Evolutionary conservation across 352 stramenopile species (phyloP).

Genomic region (Pythium rhizo-oryzae): DNA sequence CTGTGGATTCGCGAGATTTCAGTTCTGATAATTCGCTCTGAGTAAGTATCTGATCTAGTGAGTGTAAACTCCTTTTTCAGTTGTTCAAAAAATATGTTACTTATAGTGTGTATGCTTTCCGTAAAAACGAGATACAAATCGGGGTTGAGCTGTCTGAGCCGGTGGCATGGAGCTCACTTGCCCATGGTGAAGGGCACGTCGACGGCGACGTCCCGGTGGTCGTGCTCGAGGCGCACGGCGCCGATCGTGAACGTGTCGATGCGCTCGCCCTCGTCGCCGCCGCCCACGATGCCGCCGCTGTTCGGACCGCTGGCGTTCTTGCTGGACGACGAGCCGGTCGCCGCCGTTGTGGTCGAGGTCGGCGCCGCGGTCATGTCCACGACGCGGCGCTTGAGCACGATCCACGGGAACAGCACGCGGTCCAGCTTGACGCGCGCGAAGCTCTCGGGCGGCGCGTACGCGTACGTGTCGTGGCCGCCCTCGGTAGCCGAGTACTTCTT

Average conservation of each 20-base stretch:
- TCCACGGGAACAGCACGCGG: constrained; percentile 13
- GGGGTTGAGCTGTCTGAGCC: background rate
- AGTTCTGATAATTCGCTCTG: background rate
- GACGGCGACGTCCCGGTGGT: constrained; percentile 2
- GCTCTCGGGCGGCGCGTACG: constrained; percentile 16
- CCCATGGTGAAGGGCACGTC: constrained; percentile 11
- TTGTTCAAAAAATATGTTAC: background rate
- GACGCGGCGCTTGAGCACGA: constrained; percentile 18
- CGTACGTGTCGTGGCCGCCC: constrained; percentile 1
- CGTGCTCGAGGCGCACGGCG: constrained; percentile 15
- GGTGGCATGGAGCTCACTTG: constrained; percentile 1
- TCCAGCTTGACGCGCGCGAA: constrained; percentile 23
- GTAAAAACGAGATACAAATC: constrained; percentile 1
- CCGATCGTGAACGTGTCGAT: constrained; percentile 18
- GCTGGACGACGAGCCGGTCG: constrained; percentile 2
- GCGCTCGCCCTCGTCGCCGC: constrained; percentile 7
- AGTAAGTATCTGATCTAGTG: background rate
- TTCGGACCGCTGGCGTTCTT: constrained; percentile 4
- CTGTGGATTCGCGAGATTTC: background rate
- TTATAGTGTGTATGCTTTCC: constrained; percentile 4
- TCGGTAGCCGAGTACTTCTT: constrained; percentile 8
- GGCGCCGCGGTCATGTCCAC: constrained; percentile 12
- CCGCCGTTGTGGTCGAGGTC: constrained; percentile 1
- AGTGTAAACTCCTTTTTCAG: background rate
- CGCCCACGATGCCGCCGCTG: constrained; percentile 3